Evolutionary conservation across 768 basidiomycete genomes (phyloP).

Genomic region (Cystobasidium onofrii): DNA sequence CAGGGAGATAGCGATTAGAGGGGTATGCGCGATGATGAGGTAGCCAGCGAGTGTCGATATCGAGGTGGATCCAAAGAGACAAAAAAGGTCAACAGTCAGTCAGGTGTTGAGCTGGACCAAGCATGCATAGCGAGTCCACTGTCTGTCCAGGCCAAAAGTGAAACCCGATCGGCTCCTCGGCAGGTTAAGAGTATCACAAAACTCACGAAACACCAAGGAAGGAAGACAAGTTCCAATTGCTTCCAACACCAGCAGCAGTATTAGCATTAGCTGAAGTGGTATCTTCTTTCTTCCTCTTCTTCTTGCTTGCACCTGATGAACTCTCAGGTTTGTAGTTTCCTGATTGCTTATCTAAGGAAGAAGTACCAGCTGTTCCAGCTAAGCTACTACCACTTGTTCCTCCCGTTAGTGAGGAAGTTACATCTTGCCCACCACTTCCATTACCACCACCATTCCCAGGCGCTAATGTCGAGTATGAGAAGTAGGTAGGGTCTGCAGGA

Average conservation of each 20-base stretch:
- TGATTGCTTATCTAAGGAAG: not conserved
- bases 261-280: too few relatives aligned
- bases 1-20: not conserved
- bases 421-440: not conserved
- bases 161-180: too few relatives aligned
- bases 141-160: too few relatives aligned
- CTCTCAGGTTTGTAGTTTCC: not conserved
- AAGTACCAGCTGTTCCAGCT: not conserved
- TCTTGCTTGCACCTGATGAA: not conserved
- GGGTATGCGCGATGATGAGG: not conserved
- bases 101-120: not conserved
- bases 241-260: not conserved
- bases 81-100: too few relatives aligned
- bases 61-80: not conserved
- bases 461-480: not conserved
- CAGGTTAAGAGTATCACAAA: not conserved
- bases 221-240: conserved; percentile 3
- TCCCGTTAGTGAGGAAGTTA: not conserved
- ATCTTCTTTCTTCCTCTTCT: conserved; percentile 11
- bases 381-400: not conserved
- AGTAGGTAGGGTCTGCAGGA: not conserved
- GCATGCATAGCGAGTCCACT: too few relatives aligned
- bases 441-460: too few relatives aligned
- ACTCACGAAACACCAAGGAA: not conserved
- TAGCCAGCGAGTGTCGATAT: too few relatives aligned